Evolutionary conservation across 2,329 filamentous ascomycete species (phyloP).

Genomic region (Aspergillus floridensis): DNA sequence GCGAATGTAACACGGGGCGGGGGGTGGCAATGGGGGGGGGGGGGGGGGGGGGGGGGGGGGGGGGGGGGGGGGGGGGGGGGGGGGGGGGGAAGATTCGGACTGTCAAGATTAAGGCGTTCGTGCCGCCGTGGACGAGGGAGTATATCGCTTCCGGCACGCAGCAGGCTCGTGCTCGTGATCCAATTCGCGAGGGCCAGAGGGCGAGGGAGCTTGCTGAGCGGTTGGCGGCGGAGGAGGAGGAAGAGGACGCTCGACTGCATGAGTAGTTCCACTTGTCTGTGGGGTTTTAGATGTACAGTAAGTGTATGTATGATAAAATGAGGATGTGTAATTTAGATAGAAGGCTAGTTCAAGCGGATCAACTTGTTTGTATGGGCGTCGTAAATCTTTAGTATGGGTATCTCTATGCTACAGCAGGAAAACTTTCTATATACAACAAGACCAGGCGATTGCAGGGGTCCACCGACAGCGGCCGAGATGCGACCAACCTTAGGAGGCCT

Average conservation of each 20-base stretch:
- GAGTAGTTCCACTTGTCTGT: slow-evolving; percentile 17
- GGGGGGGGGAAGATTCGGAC: slow-evolving; percentile 31
- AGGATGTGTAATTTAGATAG: not conserved
- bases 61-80: too few relatives aligned
- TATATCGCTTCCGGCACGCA: slow-evolving; percentile 40
- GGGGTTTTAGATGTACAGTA: slow-evolving; percentile 8
- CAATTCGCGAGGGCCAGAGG: slow-evolving; percentile 28
- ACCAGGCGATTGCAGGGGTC: not conserved
- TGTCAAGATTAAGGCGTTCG: slow-evolving; percentile 71
- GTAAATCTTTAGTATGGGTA: slow-evolving; percentile 12
- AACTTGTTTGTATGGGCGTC: not conserved
- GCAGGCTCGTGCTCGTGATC: slow-evolving; percentile 18
- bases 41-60: too few relatives aligned
- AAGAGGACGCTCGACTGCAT: slow-evolving; percentile 22
- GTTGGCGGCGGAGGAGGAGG: slow-evolving; percentile 35
- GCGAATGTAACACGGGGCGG: too few relatives aligned
- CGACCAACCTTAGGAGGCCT: not conserved
- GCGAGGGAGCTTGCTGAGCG: slow-evolving; percentile 38
- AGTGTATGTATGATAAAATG: slow-evolving; percentile 27
- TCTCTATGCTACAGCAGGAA: slow-evolving; percentile 7
- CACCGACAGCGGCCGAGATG: not conserved
- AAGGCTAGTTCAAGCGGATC: not conserved
- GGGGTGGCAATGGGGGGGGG: too few relatives aligned
- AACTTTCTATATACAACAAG: slow-evolving; percentile 3
- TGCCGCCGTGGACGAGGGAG: slow-evolving; percentile 70